Conservation (phyloP, 1,284 basidiomycete genomes). For the Sphaerobolus stellatus region DNA sequence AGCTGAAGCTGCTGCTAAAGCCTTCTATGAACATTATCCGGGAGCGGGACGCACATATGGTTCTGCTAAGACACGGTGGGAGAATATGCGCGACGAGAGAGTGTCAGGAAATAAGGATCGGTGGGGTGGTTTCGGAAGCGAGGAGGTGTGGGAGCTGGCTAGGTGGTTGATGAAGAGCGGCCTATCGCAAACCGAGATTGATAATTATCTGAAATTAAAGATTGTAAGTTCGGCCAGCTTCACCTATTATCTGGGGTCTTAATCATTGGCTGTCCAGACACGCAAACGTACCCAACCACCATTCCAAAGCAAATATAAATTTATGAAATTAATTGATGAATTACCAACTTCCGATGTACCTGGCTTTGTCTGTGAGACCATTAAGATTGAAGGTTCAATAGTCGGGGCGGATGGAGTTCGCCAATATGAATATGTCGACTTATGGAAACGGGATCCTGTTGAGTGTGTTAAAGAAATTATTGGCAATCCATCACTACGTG, state of each 20-base stretch:
- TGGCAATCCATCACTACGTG: conserved; percentile 28
- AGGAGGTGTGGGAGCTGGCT: conserved; percentile 25
- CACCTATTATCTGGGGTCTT: no score
- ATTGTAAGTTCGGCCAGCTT: no score
- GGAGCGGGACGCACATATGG: not conserved
- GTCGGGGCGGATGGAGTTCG: conserved; percentile 14
- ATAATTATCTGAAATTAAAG: conserved; percentile 25
- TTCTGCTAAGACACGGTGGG: not conserved
- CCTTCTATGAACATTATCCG: no score
- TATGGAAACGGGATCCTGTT: conserved; percentile 32
- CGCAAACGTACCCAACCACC: conserved; percentile 14
- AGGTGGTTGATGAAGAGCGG: conserved; percentile 20
- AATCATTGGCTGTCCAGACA: conserved; percentile 10
- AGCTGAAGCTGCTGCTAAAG: no score
- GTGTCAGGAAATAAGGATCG: not conserved
- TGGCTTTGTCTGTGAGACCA: conserved; percentile 16
- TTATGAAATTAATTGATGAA: not conserved
- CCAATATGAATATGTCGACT: conserved; percentile 22
- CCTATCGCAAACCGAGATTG: conserved; percentile 20
- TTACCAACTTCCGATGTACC: conserved; percentile 12
- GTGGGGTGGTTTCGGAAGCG: conserved; percentile 15
- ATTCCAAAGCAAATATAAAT: not conserved
- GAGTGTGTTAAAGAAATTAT: conserved; percentile 34
- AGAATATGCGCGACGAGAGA: not conserved
- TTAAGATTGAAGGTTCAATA: conserved; percentile 24